Conservation (phyloP, 75 land plant species). For the Cunninghamia lanceolata region DNA sequence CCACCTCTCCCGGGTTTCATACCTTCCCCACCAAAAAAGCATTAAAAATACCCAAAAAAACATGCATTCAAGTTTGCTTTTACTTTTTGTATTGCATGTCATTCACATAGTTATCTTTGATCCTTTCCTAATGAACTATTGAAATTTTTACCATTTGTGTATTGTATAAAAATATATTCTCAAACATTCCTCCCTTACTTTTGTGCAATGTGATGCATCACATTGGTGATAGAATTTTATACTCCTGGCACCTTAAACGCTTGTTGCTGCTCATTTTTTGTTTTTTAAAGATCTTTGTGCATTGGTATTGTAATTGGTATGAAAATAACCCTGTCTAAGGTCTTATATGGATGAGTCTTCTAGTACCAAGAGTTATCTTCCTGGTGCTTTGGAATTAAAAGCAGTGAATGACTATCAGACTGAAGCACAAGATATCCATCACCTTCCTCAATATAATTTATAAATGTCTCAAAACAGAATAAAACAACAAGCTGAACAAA, state of each 20-base stretch:
- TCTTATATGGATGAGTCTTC: background rate
- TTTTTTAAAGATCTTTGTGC: background rate
- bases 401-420: background rate
- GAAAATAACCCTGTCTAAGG: background rate
- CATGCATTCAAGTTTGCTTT: too few species aligned
- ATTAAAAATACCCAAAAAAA: too few species aligned
- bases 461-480: background rate
- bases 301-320: background rate
- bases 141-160: background rate
- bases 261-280: too few species aligned
- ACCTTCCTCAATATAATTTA: background rate
- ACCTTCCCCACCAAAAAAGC: too few species aligned
- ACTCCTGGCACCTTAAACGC: background rate
- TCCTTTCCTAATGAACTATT: background rate
- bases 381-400: background rate
- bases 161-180: background rate
- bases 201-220: background rate
- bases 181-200: background rate
- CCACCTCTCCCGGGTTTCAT: too few species aligned
- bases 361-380: background rate
- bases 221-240: background rate
- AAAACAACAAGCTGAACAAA: background rate
- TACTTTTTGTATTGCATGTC: too few species aligned
- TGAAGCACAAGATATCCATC: background rate
- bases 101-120: too few species aligned